These are phyloP conservation scores for Somion occarium DNA, from an alignment of 1,284 basidiomycete genomes.

Conservation along the genomic window DNA sequence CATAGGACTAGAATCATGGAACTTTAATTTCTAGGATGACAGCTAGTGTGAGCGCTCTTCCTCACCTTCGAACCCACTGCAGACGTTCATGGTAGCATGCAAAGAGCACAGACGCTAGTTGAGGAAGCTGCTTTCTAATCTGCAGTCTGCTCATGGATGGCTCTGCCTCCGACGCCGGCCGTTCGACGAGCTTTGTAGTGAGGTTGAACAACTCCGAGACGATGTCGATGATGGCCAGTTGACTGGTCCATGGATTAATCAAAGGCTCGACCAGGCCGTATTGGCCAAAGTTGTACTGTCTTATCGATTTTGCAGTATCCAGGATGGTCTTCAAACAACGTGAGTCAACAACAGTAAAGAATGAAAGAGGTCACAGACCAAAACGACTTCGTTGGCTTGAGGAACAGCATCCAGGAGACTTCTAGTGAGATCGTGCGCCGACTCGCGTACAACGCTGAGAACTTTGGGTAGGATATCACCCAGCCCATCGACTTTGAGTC, in stretches of 20 bases:
- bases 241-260: conserved; percentile 84
- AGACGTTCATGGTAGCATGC: conserved; percentile 70
- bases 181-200: conserved; percentile 50
- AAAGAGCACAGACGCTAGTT: conserved; percentile 68
- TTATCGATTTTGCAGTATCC: conserved; percentile 69
- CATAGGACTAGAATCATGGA: too few species aligned
- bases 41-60: conserved; percentile 28
- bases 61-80: conserved; percentile 64
- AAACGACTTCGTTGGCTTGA: conserved; percentile 70
- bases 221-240: conserved; percentile 61
- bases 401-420: conserved; percentile 45
- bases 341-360: conserved; percentile 4
- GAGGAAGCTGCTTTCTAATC: conserved; percentile 62
- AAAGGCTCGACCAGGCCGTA: conserved; percentile 77
- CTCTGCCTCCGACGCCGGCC: conserved; percentile 26
- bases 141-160: conserved; percentile 22
- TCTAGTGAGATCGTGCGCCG: conserved; percentile 35
- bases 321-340: conserved; percentile 53
- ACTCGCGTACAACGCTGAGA: conserved; percentile 38
- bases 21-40: too few species aligned
- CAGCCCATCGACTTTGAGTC: conserved; percentile 58
- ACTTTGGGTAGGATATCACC: conserved; percentile 54
- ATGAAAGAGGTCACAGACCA: conserved; percentile 41
- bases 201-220: conserved; percentile 71
- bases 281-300: conserved; percentile 62